A percentile compares a stretch with the other conserved stretches of the same genome.
These are phyloP conservation scores for Fusarium heterosporum DNA, from an alignment of 2,329 filamentous ascomycete genomes.

Conservation along the genomic window DNA sequence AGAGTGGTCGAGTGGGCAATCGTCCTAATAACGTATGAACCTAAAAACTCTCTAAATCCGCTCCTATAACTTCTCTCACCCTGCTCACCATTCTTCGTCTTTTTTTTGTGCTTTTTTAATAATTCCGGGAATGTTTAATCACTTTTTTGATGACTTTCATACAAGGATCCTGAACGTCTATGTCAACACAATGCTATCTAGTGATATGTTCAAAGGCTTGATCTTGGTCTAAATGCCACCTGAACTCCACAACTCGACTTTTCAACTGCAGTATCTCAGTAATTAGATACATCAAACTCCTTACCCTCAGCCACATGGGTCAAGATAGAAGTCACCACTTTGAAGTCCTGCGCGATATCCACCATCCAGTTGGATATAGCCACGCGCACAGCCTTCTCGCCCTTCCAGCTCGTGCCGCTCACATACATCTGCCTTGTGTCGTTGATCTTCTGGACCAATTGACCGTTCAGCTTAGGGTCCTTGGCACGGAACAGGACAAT, in stretches of 20 bases:
- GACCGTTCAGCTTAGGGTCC: slow-evolving; percentile 69
- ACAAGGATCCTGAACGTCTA: neutral
- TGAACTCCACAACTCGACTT: neutral
- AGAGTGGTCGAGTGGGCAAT: neutral
- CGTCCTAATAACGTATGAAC: neutral
- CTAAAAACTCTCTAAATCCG: neutral
- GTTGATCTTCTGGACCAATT: slow-evolving; percentile 80
- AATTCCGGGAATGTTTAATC: neutral
- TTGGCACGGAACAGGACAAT: slow-evolving; percentile 82
- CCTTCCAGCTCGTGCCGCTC: slow-evolving; percentile 83
- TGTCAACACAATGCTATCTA: neutral
- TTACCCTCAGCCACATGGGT: slow-evolving; percentile 57
- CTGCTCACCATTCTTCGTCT: neutral
- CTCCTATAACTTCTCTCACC: neutral
- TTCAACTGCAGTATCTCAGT: neutral
- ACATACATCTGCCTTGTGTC: slow-evolving; percentile 80
- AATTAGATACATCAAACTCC: slow-evolving; percentile 45
- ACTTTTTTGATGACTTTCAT: neutral
- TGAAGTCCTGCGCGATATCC: slow-evolving; percentile 73
- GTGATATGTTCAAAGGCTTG: neutral
- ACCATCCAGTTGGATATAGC: slow-evolving; percentile 89
- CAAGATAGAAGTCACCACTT: slow-evolving; percentile 73
- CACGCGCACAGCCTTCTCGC: slow-evolving; percentile 79
- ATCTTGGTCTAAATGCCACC: neutral
- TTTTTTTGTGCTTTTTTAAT: no score